A percentile compares a stretch with the other conserved stretches of the same genome.
Evolutionary conservation across 2,329 filamentous ascomycete genomes (phyloP).

Genomic region (Akanthomyces dipterigenus): DNA sequence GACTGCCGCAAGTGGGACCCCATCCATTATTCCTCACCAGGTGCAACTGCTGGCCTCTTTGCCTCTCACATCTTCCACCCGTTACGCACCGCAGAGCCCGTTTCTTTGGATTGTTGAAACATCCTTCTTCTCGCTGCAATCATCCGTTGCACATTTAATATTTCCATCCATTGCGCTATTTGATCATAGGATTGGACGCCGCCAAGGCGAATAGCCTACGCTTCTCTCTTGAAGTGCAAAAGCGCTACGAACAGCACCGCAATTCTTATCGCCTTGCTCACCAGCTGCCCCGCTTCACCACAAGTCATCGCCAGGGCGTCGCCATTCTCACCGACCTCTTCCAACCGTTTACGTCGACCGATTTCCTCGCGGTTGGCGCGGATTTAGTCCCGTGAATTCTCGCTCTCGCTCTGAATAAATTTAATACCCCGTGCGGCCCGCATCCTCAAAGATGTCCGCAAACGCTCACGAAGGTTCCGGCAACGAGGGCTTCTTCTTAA

Average conservation of each 20-base stretch:
- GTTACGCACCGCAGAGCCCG: neutral
- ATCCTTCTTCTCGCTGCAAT: neutral
- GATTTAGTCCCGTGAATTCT: neutral
- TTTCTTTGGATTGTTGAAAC: neutral
- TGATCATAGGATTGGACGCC: slow-evolving; percentile 4
- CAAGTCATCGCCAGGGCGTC: slow-evolving; percentile 8
- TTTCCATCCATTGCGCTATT: neutral
- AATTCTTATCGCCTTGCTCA: neutral
- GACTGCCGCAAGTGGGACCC: slow-evolving; percentile 5
- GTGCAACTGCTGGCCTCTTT: slow-evolving; percentile 2
- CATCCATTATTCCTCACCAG: neutral
- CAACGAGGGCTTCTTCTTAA: slow-evolving; percentile 58
- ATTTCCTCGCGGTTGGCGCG: neutral
- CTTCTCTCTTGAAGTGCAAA: neutral
- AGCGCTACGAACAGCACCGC: neutral
- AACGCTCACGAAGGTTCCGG: slow-evolving; percentile 31
- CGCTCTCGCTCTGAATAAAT: neutral
- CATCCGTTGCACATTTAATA: neutral
- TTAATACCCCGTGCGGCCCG: neutral
- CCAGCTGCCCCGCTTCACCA: slow-evolving; percentile 8
- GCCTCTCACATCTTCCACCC: slow-evolving; percentile 9
- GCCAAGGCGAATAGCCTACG: neutral
- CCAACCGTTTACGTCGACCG: neutral
- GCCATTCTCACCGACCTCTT: neutral
- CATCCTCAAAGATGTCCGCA: slow-evolving; percentile 37